Percentiles rank a stretch among this genome's conserved stretches.
phyloP scores from a whole-genome alignment of 106 monocot genomes.

The Posidonia australis region DNA sequence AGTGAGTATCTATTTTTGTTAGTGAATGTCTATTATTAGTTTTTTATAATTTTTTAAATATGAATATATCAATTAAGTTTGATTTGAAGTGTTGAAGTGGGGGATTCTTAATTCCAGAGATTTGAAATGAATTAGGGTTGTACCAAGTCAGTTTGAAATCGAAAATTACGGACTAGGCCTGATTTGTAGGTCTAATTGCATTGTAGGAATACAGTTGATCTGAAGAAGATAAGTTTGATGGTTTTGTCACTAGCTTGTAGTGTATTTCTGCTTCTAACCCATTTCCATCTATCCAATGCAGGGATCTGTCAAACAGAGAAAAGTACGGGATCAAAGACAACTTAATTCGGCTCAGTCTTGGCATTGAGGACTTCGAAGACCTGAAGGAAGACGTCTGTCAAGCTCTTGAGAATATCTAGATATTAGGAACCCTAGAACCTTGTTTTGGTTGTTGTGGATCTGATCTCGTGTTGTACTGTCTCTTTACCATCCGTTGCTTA shows the following conservation, averaged over 20 bases:
- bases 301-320: slow-evolving; percentile 78
- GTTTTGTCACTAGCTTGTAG: not conserved
- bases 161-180: too few species aligned
- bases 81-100: too few species aligned
- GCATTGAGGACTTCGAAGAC: slow-evolving; percentile 84
- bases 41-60: too few species aligned
- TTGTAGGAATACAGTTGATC: too few species aligned
- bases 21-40: too few species aligned
- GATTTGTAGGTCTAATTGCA: too few species aligned
- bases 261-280: not conserved
- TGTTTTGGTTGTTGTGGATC: not conserved
- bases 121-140: too few species aligned
- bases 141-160: too few species aligned
- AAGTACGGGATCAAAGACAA: slow-evolving; percentile 91
- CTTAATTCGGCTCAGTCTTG: slow-evolving; percentile 86
- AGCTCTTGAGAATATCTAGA: slow-evolving; percentile 36
- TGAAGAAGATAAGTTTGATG: too few species aligned
- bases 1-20: too few species aligned
- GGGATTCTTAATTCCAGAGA: too few species aligned
- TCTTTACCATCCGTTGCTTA: not conserved
- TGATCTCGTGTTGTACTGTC: not conserved
- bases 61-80: too few species aligned
- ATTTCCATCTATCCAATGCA: slow-evolving; percentile 9
- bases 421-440: not conserved
- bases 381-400: slow-evolving; percentile 70